Conservation (phyloP, 805 yeast species). For the Clavispora fructus region DNA sequence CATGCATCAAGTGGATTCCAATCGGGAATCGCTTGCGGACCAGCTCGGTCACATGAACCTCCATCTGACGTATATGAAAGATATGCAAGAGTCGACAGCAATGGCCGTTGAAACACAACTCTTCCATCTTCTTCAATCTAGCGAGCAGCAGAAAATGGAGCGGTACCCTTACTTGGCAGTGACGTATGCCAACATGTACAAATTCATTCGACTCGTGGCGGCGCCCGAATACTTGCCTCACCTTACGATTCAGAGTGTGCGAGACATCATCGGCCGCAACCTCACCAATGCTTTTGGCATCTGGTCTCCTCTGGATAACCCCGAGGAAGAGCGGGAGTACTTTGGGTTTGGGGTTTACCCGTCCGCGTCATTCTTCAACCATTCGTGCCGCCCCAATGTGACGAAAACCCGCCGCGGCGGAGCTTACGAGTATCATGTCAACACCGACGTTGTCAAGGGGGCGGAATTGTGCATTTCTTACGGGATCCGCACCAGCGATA, state of each 20-base stretch:
- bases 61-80: not conserved
- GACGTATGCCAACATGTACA: constrained; percentile 44
- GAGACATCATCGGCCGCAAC: constrained; percentile 52
- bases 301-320: constrained; percentile 42
- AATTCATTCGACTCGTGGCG: constrained; percentile 39
- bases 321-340: constrained; percentile 45
- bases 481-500: constrained; percentile 45
- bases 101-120: constrained; percentile 17
- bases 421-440: constrained; percentile 34
- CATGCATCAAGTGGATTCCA: constrained; percentile 7
- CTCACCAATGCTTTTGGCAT: constrained; percentile 68
- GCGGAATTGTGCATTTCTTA: constrained; percentile 58
- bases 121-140: constrained; percentile 46
- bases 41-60: constrained; percentile 7
- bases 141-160: constrained; percentile 42
- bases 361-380: constrained; percentile 63
- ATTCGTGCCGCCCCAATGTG: constrained; percentile 57
- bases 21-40: constrained; percentile 26
- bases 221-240: constrained; percentile 28
- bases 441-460: constrained; percentile 32
- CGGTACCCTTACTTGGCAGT: constrained; percentile 44
- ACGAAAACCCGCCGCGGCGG: constrained; percentile 36
- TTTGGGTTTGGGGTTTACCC: constrained; percentile 60
- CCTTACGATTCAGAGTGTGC: constrained; percentile 34
- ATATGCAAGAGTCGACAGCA: constrained; percentile 3